phyloP scores from a whole-genome alignment of 2,329 filamentous ascomycete genomes.

The Botrytis elliptica region DNA sequence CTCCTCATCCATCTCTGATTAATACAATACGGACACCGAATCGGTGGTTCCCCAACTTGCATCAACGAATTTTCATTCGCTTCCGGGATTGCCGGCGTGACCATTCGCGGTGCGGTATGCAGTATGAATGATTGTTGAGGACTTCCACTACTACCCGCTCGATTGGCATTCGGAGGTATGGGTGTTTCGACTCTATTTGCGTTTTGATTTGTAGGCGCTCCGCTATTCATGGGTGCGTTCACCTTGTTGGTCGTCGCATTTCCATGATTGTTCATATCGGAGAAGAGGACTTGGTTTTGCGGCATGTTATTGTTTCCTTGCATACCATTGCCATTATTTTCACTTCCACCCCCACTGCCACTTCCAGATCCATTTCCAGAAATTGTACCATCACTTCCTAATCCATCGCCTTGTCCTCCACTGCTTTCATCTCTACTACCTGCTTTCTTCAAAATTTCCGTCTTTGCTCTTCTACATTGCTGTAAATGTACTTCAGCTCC shows the following conservation, averaged over 20 bases:
- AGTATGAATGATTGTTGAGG: slow-evolving; percentile 31
- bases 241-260: neutral
- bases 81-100: slow-evolving; percentile 32
- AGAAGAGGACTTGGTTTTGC: slow-evolving; percentile 15
- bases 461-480: slow-evolving; percentile 39
- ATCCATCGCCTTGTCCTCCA: slow-evolving; percentile 3
- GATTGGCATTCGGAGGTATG: neutral
- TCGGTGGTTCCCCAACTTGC: slow-evolving; percentile 33
- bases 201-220: slow-evolving; percentile 6
- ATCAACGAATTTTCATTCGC: slow-evolving; percentile 29
- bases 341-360: slow-evolving; percentile 25
- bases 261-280: slow-evolving; percentile 24
- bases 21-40: slow-evolving; percentile 39
- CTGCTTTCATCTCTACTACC: slow-evolving; percentile 18
- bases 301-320: neutral
- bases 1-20: slow-evolving; percentile 38
- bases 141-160: neutral
- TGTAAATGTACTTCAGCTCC: slow-evolving; percentile 39
- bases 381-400: neutral
- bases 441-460: slow-evolving; percentile 38
- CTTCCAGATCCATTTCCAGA: neutral
- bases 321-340: slow-evolving; percentile 24
- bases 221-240: neutral
- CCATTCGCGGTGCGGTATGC: slow-evolving; percentile 34
- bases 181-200: slow-evolving; percentile 7